Percentiles rank a stretch among this genome's conserved stretches.
These are phyloP conservation scores for Haplosporangium gracile DNA, from an alignment of 192 early-diverging fungal genomes.

Conservation along the genomic window DNA sequence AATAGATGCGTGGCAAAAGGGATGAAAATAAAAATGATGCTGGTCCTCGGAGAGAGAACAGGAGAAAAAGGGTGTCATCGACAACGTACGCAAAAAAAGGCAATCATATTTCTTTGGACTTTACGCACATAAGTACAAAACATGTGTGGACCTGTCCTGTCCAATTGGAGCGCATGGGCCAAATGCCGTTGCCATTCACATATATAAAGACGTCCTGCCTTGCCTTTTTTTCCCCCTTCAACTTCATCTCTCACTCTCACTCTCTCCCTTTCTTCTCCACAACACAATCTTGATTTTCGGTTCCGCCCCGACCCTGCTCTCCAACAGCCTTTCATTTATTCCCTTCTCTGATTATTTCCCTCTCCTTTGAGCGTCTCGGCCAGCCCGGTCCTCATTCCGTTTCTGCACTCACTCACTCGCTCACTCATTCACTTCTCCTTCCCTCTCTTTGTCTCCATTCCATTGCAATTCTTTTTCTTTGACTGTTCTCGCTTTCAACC, in stretches of 20 bases:
- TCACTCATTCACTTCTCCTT: too few relatives aligned
- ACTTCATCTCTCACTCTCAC: background rate
- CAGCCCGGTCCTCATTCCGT: background rate
- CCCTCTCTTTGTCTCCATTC: background rate
- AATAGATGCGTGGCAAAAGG: background rate
- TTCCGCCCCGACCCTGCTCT: background rate
- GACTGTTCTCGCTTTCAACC: background rate
- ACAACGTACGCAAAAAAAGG: background rate
- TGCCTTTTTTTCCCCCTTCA: background rate
- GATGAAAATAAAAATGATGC: background rate
- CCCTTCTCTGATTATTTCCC: too few relatives aligned
- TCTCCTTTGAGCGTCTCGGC: background rate
- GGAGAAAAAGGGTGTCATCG: background rate
- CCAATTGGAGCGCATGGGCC: background rate
- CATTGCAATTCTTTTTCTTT: background rate
- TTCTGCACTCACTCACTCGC: background rate
- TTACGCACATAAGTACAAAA: background rate
- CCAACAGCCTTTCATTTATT: background rate
- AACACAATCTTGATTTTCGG: background rate
- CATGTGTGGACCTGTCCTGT: background rate
- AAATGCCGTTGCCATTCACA: background rate
- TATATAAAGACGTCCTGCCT: background rate
- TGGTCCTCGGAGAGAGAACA: too few relatives aligned
- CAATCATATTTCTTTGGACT: background rate
- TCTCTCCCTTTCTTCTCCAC: background rate